Evolutionary conservation across 2,329 filamentous ascomycete genomes (phyloP), one percentile per base, ranked within the genome.

Genomic region (Colletotrichum phormii): DNA sequence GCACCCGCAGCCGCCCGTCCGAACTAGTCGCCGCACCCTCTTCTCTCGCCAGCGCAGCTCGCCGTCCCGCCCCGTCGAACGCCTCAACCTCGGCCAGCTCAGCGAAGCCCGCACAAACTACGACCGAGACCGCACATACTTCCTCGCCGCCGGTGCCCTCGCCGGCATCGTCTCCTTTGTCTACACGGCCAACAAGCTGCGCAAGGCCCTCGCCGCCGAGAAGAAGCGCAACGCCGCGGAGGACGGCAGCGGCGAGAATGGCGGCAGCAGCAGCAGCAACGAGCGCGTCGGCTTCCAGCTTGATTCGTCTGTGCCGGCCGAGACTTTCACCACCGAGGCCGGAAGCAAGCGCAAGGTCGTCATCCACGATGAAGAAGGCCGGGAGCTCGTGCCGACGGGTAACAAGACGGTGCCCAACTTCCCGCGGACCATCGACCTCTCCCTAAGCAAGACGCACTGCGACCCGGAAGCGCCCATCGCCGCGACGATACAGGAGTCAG

Each of bases 321-420:
- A 86, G 67, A 83, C 84, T 0, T 87, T 89, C 78, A 85, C 82
- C 73, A 85, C 82, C 13, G 84, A 88, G 74, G 84, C 83, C 22
- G 86, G 87, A 46, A 84, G 84, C 73, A 85, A 85, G 80, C 86
- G 88, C 77, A 90, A 89, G 79, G 83, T 90, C 1, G 87, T 93
- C 15, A 81, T 93, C 1, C 91, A 91, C 72, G 91, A 92, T 74
- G 88, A 89, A n/a, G 87, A 93, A 15, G 92, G 92, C 54, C 87
- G 89, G 58, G 93, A 97, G 79, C 86, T 97, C 55, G 92, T 97
- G 0, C 89, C 93, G 18, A 97, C 95, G 0, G 95, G 95, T 15
- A 95, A 95, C 76, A 91, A 87, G 76, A 92, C 91, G n/a, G 90
- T 98, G 4, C 92, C 94, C 1, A 87, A 89, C 65, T 97, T 98